phyloP scores from a whole-genome alignment of 768 basidiomycete species.

The Phlegmacium glaucopus region DNA sequence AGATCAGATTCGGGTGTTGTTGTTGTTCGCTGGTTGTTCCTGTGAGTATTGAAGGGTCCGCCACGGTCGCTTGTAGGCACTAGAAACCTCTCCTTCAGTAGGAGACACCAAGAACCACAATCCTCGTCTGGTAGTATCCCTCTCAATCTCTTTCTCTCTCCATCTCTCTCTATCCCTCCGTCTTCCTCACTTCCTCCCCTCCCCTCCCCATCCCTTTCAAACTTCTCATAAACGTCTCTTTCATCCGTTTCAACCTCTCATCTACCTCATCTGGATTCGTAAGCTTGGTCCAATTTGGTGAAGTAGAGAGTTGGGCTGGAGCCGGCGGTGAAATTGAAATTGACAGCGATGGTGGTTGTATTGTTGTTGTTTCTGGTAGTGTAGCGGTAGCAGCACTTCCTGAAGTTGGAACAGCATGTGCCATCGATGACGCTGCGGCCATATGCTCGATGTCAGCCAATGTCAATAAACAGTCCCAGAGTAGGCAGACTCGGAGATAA shows the following conservation, averaged over 20 bases:
- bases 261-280: slow-evolving; percentile 68
- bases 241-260: slow-evolving; percentile 60
- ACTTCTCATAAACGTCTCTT: slow-evolving; percentile 62
- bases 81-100: neutral
- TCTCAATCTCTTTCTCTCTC: slow-evolving; percentile 11
- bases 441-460: neutral
- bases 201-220: slow-evolving; percentile 54
- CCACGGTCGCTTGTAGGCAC: neutral
- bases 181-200: slow-evolving; percentile 16
- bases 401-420: too few species aligned
- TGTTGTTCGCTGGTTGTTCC: too few species aligned
- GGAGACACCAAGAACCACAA: neutral
- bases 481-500: too few species aligned
- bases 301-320: slow-evolving; percentile 13
- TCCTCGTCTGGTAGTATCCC: slow-evolving; percentile 1
- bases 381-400: neutral
- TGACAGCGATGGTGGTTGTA: neutral
- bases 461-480: neutral
- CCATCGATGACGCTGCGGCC: neutral
- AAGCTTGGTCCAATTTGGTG: slow-evolving; percentile 43
- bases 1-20: too few species aligned
- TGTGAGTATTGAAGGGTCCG: too few species aligned
- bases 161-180: slow-evolving; percentile 12
- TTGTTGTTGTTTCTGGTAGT: neutral
- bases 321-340: neutral